A percentile compares a stretch with the other conserved stretches of the same genome.
phyloP scores from a whole-genome alignment of 106 monocot genomes.

The Chionographis japonica region DNA sequence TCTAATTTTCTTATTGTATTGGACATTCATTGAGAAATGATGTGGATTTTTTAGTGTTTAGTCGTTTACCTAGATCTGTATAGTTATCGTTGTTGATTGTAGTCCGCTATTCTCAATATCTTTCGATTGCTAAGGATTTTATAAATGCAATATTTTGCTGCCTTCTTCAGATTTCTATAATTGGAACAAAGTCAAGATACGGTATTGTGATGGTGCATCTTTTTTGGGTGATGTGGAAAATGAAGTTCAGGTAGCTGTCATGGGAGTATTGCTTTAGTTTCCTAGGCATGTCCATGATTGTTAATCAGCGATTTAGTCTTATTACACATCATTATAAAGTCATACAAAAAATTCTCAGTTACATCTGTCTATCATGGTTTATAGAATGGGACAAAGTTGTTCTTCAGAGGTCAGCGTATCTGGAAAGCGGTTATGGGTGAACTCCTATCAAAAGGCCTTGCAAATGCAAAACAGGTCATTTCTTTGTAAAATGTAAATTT shows the following conservation, averaged over 20 bases:
- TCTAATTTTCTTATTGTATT: too few relatives aligned
- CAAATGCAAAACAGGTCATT: constrained; percentile 70
- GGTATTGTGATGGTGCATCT: constrained; percentile 97
- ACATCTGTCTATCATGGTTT: neutral
- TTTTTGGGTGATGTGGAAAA: constrained; percentile 55
- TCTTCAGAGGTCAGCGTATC: constrained; percentile 79
- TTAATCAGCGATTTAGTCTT: neutral
- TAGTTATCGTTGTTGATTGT: neutral
- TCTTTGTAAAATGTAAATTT: too few relatives aligned
- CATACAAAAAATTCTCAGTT: neutral
- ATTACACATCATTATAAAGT: neutral
- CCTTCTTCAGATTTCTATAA: constrained; percentile 82
- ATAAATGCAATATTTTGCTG: neutral
- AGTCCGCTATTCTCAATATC: neutral
- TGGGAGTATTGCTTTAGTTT: constrained; percentile 1
- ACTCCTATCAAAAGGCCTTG: constrained; percentile 61
- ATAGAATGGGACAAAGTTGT: constrained; percentile 59
- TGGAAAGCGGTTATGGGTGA: constrained; percentile 83
- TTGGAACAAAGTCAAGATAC: constrained; percentile 91
- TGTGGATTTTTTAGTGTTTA: neutral
- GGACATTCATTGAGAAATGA: too few relatives aligned
- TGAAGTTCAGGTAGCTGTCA: constrained; percentile 34
- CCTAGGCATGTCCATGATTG: neutral
- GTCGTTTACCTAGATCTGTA: neutral
- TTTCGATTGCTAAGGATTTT: neutral